Conservation (phyloP, 2,329 filamentous ascomycete genomes). For the Lachnellula cervina region DNA sequence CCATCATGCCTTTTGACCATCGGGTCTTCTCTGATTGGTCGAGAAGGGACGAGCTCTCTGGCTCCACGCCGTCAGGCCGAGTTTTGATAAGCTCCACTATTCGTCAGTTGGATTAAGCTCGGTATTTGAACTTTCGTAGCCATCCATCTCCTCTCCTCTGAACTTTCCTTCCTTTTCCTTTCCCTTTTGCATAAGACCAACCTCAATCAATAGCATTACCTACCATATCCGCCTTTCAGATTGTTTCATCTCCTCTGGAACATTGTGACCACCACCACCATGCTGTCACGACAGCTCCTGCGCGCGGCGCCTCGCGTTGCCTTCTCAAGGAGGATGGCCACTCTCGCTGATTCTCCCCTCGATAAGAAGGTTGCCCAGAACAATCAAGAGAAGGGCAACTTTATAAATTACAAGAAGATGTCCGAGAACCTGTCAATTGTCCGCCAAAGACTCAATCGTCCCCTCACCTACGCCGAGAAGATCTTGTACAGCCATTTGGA, state of each 20-base stretch:
- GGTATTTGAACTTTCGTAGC: slow-evolving; percentile 1
- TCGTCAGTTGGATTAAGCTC: slow-evolving; percentile 2
- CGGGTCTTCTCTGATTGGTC: not conserved
- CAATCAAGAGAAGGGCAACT: slow-evolving; percentile 92
- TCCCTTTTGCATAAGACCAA: slow-evolving; percentile 9
- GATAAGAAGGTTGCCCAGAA: slow-evolving; percentile 97
- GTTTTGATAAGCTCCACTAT: too few relatives aligned
- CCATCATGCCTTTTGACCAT: not conserved
- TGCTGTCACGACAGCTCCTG: slow-evolving; percentile 69
- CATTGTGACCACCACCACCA: slow-evolving; percentile 37
- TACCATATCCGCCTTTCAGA: too few relatives aligned
- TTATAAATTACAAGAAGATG: slow-evolving; percentile 99
- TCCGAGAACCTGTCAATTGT: slow-evolving; percentile 94
- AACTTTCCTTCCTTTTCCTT: slow-evolving; percentile 11
- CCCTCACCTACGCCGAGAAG: slow-evolving; percentile 95
- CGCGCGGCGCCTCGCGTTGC: slow-evolving; percentile 56
- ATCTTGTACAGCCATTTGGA: slow-evolving; percentile 98
- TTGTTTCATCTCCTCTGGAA: too few relatives aligned
- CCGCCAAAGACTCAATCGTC: slow-evolving; percentile 81
- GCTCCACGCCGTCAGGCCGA: not conserved
- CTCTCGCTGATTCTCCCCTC: slow-evolving; percentile 78
- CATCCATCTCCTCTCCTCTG: slow-evolving; percentile 11
- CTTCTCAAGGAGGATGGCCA: slow-evolving; percentile 67
- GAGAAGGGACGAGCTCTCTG: not conserved
- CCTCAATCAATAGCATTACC: not conserved